Conservation (phyloP, 2,329 filamentous ascomycete genomes). For the Fusarium sp. region DNA sequence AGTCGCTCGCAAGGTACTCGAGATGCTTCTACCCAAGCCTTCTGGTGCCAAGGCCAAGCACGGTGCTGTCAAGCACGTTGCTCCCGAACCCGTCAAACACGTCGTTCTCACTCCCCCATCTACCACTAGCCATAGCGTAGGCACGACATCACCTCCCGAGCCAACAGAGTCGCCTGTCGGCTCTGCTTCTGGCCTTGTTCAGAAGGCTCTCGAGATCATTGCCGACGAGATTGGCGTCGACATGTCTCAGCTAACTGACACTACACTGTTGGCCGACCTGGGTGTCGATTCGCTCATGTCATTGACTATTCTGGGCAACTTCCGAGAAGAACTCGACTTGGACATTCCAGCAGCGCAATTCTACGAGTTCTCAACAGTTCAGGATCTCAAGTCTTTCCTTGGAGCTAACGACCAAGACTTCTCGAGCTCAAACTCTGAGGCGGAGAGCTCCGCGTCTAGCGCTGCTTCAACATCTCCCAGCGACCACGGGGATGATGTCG, state of each 20-base stretch:
- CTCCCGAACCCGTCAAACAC: accelerated
- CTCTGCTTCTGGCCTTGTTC: accelerated
- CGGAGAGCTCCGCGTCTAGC: neutral
- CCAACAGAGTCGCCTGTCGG: accelerated
- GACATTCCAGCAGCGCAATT: constrained; percentile 33
- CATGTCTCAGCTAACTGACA: constrained; percentile 68
- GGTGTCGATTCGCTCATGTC: constrained; percentile 70
- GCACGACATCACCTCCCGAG: neutral
- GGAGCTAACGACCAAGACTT: neutral
- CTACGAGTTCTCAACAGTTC: neutral
- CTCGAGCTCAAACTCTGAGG: neutral
- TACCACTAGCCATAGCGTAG: accelerated
- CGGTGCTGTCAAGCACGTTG: accelerated
- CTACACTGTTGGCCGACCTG: constrained; percentile 61
- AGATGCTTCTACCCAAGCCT: neutral
- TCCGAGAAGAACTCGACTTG: constrained; percentile 64
- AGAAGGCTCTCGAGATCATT: neutral
- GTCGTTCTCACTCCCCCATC: accelerated
- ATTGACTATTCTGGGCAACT: constrained; percentile 63
- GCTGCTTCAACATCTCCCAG: neutral
- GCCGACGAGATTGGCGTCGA: constrained; percentile 68
- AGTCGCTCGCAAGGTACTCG: neutral
- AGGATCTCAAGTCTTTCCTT: neutral
- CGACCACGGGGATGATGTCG: neutral
- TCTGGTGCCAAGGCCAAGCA: neutral